Conservation (phyloP, 345 rosid genomes). For the Trapa bicornis region DNA sequence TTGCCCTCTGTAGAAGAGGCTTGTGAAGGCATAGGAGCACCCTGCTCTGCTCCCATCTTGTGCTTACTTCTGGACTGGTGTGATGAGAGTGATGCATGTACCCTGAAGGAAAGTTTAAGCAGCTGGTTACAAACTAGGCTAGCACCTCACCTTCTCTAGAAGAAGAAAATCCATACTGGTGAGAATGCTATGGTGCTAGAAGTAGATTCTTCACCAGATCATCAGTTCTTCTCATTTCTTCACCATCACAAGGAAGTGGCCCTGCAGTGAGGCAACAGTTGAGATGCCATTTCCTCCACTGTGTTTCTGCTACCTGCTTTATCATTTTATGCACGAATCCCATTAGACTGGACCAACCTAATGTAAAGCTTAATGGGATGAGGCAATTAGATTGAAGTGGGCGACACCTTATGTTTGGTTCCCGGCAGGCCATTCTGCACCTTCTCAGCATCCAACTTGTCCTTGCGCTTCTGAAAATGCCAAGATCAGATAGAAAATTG, state of each 20-base stretch:
- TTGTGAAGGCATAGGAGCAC: background rate
- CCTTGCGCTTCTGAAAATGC: background rate
- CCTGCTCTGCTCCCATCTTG: background rate
- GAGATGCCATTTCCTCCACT: constrained; percentile 7
- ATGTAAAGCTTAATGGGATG: too few relatives aligned
- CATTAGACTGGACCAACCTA: background rate
- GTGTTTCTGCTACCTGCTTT: constrained; percentile 10
- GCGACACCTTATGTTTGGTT: background rate
- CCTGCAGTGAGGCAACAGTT: constrained; percentile 8
- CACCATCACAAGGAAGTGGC: background rate
- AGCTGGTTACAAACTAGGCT: background rate
- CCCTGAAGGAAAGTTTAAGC: background rate
- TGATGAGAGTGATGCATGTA: background rate
- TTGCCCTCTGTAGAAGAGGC: background rate
- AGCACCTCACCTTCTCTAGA: background rate
- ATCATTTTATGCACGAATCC: background rate
- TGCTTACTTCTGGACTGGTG: background rate
- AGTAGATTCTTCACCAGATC: background rate
- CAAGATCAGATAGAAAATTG: background rate
- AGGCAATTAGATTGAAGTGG: constrained; percentile 1
- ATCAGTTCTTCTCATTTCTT: constrained; percentile 9
- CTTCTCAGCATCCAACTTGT: constrained; percentile 13
- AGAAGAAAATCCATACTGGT: background rate
- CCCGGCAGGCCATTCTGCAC: background rate
- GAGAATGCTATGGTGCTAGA: too few relatives aligned